Evolutionary conservation across 1,139 yeast species (phyloP).

Genomic region (Chernovozyma sophiae-reginae): DNA sequence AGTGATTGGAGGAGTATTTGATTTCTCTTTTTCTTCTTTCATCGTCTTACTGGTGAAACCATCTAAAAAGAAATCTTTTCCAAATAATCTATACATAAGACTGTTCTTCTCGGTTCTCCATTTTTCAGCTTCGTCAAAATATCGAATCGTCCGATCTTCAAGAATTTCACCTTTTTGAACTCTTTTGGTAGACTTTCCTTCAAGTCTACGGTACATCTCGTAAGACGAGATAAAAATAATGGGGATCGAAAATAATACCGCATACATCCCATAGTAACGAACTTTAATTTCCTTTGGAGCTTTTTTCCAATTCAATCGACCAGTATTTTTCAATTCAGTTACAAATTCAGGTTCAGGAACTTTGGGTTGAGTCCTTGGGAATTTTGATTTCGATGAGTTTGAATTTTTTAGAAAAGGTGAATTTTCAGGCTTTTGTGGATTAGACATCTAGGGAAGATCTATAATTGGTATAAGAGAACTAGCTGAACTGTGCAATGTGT

Average conservation of each 20-base stretch:
- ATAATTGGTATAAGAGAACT: too few relatives aligned
- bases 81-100: conserved; percentile 37
- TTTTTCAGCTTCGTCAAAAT: conserved; percentile 38
- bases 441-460: conserved; percentile 5
- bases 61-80: conserved; percentile 42
- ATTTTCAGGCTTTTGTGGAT: conserved; percentile 16
- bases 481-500: too few relatives aligned
- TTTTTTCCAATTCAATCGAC: conserved; percentile 43
- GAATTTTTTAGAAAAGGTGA: conserved; percentile 26
- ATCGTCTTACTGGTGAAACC: conserved; percentile 46
- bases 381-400: background rate
- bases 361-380: conserved; percentile 12
- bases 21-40: conserved; percentile 12
- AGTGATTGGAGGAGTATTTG: background rate
- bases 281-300: conserved; percentile 39
- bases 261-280: conserved; percentile 37
- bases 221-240: conserved; percentile 30
- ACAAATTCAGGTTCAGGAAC: conserved; percentile 27
- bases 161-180: conserved; percentile 41
- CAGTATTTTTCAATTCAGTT: conserved; percentile 35
- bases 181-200: conserved; percentile 40
- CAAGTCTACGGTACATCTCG: conserved; percentile 35
- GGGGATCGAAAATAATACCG: conserved; percentile 40
- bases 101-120: conserved; percentile 38
- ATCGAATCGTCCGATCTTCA: conserved; percentile 30